phyloP scores from a whole-genome alignment of 495 filamentous ascomycete genomes.

The Trichoderma erinaceum region DNA sequence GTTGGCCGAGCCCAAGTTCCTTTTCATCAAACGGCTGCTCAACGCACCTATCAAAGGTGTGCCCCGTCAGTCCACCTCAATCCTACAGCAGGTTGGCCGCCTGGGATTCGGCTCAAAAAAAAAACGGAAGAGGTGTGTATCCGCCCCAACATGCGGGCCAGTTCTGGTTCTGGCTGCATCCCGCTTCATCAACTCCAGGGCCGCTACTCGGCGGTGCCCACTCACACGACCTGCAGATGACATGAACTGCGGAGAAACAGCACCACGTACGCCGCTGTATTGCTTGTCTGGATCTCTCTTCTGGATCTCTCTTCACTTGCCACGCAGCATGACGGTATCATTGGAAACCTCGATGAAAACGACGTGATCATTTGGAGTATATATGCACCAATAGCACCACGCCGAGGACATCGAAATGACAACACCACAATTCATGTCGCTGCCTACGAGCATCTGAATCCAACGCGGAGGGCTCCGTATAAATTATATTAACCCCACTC shows the following conservation, averaged over 20 bases:
- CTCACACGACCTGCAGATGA: conserved; percentile 8
- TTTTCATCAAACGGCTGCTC: background rate
- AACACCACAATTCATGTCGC: background rate
- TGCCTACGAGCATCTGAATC: background rate
- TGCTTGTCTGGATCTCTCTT: background rate
- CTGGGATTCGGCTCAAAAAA: background rate
- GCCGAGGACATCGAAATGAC: no score
- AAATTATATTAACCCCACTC: background rate
- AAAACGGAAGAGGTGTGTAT: background rate
- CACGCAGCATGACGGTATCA: no score
- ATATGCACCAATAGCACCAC: no score
- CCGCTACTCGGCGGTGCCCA: background rate
- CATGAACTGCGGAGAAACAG: conserved; percentile 1
- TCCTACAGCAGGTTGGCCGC: background rate
- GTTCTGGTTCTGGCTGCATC: background rate
- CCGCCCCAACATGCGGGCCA: background rate
- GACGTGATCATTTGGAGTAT: no score
- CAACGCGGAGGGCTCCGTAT: no score
- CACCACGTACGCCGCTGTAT: background rate
- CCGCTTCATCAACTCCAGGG: conserved; percentile 11
- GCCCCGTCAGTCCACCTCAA: background rate
- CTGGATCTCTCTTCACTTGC: background rate
- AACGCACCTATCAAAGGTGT: background rate
- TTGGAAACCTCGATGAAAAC: no score
- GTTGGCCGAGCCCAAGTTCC: background rate